These are phyloP conservation scores for Fomitopsis serialis DNA, from an alignment of 768 basidiomycete species.

Conservation along the genomic window DNA sequence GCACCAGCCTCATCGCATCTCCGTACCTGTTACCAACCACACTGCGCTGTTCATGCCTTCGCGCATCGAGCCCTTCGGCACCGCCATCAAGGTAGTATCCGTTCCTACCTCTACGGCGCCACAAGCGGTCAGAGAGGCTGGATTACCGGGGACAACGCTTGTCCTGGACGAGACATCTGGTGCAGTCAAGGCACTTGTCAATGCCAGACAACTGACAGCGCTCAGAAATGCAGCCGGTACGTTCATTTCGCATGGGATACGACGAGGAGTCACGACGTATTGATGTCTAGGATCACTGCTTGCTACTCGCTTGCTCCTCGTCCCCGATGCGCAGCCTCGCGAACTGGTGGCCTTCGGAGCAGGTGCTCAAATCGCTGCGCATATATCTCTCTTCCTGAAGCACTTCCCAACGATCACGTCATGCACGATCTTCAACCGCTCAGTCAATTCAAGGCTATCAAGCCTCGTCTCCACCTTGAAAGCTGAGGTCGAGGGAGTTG, in stretches of 20 bases:
- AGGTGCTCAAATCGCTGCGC: slow-evolving; percentile 64
- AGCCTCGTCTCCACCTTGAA: slow-evolving; percentile 30
- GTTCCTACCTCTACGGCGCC: slow-evolving; percentile 47
- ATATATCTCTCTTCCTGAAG: slow-evolving; percentile 56
- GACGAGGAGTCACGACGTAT: background rate
- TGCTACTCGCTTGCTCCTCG: slow-evolving; percentile 50
- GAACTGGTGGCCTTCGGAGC: slow-evolving; percentile 65
- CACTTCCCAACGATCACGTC: slow-evolving; percentile 47
- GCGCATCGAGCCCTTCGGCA: slow-evolving; percentile 45
- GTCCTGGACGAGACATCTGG: slow-evolving; percentile 71
- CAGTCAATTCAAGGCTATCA: slow-evolving; percentile 41
- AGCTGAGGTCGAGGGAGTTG: slow-evolving; percentile 20
- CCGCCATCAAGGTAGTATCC: slow-evolving; percentile 77
- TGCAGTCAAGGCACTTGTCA: slow-evolving; percentile 66
- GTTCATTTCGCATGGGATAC: slow-evolving; percentile 11
- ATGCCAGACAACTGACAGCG: slow-evolving; percentile 74
- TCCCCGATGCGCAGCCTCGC: slow-evolving; percentile 28
- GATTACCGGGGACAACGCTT: slow-evolving; percentile 73
- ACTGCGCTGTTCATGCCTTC: slow-evolving; percentile 83
- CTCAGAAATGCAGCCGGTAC: slow-evolving; percentile 78
- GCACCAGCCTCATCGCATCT: slow-evolving; percentile 51
- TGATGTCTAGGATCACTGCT: slow-evolving; percentile 57
- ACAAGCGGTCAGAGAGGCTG: slow-evolving; percentile 28
- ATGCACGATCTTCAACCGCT: slow-evolving; percentile 63
- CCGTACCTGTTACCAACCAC: slow-evolving; percentile 47